These are phyloP conservation scores for Pseudomicrostroma phylloplanum DNA, from an alignment of 1,284 basidiomycete species.

Conservation along the genomic window DNA sequence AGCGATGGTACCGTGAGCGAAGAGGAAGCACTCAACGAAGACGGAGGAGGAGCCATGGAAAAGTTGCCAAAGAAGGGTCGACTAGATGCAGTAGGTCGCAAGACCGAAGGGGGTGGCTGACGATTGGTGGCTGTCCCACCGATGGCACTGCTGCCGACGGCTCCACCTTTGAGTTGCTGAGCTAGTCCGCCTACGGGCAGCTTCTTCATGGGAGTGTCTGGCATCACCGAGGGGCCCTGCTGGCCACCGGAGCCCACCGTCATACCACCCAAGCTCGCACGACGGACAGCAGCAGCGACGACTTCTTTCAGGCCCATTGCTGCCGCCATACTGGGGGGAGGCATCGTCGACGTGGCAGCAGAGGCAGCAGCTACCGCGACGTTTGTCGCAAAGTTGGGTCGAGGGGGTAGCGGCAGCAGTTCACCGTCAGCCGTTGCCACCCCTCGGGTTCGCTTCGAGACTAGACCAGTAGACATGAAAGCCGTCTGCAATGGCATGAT, in stretches of 20 bases:
- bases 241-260: slow-evolving; percentile 26
- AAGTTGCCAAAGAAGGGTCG: not conserved
- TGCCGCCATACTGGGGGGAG: not conserved
- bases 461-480: slow-evolving; percentile 52
- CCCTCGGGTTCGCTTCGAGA: slow-evolving; percentile 44
- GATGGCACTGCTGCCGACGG: not conserved
- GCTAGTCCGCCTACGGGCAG: not conserved
- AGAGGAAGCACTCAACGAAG: not conserved
- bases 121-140: not conserved
- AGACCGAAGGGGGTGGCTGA: slow-evolving; percentile 5
- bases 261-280: slow-evolving; percentile 5
- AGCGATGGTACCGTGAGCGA: too few species aligned
- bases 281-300: slow-evolving; percentile 30
- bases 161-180: not conserved
- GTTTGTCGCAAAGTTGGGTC: slow-evolving; percentile 21
- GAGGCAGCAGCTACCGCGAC: not conserved
- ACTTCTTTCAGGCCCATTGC: slow-evolving; percentile 43
- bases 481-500: slow-evolving; percentile 53
- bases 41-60: slow-evolving; percentile 6
- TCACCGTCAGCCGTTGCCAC: slow-evolving; percentile 17
- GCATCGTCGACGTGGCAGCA: not conserved
- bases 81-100: slow-evolving; percentile 1
- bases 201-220: slow-evolving; percentile 52
- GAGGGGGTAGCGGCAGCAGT: slow-evolving; percentile 24
- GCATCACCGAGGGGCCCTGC: slow-evolving; percentile 39